Evolutionary conservation across 2,329 filamentous ascomycete species (phyloP), one percentile per base, ranked within the genome.

Genomic region (Colletotrichum sp.): DNA sequence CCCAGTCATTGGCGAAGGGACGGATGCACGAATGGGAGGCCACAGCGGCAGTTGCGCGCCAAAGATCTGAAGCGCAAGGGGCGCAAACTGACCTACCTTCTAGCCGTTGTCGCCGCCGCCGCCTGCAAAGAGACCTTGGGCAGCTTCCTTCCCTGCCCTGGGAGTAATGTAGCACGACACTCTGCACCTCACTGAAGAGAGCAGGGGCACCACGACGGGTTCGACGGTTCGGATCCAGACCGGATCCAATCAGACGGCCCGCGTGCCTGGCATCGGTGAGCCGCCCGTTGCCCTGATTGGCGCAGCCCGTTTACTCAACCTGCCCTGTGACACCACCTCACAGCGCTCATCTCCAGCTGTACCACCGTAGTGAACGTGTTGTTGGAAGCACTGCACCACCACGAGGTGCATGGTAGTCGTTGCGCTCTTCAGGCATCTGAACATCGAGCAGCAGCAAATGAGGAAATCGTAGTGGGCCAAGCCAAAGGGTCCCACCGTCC

Each of bases 31-130:
- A 75, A 76, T 75, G 55, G 68, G 59, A 71, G 63, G 72, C 67
- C 75, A 75, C 66, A 75, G 71, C 72, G 67, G 66, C 62, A 76
- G 66, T 57, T 70, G 62, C 75, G 75, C 71, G 75, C 59, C 39
- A 76, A 75, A 75, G 67, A 75, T 76, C 36, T 76, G 75, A 76
- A 75, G 72, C 75, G 67, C 71, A 73, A 73, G 74, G 70, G 70
- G 59, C 59, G 64, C 70, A 76, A 73, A 74, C 44, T 24, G 70
- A 74, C 71, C 64, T 69, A 26, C 26, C 24, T 32, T 62, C 32
- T 55, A 16, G 67, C 55, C 30, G n/a, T 32, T 18, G 39, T n/a
- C 39, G 39, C 39, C 18, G 39, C 39, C 39, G 39, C 39, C 39
- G 39, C 18, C 44, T 36, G 24, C 30, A 28, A 32, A 62, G n/a